phyloP scores from a whole-genome alignment of 192 early-diverging fungal species.

The Backusella tuberculispora region DNA sequence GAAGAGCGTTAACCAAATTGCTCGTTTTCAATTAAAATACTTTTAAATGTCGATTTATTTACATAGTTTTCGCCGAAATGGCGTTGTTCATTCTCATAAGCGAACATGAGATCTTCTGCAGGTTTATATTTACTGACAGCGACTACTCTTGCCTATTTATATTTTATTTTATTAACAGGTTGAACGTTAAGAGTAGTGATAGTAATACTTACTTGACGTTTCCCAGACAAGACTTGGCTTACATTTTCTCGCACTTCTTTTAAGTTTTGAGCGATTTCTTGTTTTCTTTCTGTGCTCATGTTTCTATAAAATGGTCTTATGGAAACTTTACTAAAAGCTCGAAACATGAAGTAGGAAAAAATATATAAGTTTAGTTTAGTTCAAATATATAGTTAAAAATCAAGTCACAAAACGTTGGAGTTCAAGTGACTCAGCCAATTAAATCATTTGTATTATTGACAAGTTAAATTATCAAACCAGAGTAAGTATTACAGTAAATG shows the following conservation, averaged over 20 bases:
- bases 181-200: no score
- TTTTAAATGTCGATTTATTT: slow-evolving; percentile 20
- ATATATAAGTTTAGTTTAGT: no score
- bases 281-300: slow-evolving; percentile 6
- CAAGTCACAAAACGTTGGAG: no score
- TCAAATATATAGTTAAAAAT: no score
- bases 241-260: slow-evolving; percentile 8
- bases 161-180: background rate
- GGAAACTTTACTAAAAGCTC: background rate
- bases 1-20: no score
- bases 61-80: slow-evolving; percentile 99
- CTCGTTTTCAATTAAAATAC: slow-evolving; percentile 11
- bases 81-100: slow-evolving; percentile 83
- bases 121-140: slow-evolving; percentile 97
- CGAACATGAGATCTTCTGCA: slow-evolving; percentile 71
- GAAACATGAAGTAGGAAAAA: background rate
- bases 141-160: slow-evolving; percentile 67
- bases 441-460: no score
- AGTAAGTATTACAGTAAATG: no score
- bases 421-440: no score
- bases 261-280: slow-evolving; percentile 1
- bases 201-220: background rate
- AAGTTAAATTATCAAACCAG: no score
- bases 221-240: background rate
- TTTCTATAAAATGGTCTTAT: slow-evolving; percentile 15